Evolutionary conservation across 352 stramenopile genomes (phyloP), one percentile per base, ranked within the genome.

Genomic region (Phytophthora pisi): DNA sequence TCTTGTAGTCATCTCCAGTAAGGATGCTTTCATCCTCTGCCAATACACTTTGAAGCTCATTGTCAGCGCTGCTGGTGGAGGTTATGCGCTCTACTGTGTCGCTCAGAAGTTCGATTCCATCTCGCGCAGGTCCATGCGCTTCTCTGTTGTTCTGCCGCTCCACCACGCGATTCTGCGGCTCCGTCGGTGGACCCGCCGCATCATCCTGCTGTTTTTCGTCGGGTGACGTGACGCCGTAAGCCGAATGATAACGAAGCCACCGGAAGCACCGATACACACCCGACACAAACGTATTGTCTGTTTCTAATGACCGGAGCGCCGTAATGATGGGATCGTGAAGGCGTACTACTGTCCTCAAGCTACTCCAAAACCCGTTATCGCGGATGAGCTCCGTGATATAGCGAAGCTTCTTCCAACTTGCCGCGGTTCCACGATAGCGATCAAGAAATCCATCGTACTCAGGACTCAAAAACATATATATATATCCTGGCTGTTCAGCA

Each of bases 321-420:
- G 10, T 5, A 43, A 64, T 57, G 30, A 64, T 57, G 16, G 31
- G 57, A 42, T 64, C 34, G 11, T 57, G 11, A 0, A 57, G 4
- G 13, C 57, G 57, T 16, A 64, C 57, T 18, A 64, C 45, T 16
- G 34, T 52, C 50, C 57, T 42, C 13, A 57, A 9, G 34, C 36
- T 57, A 31, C 42, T 57, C 57, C 47, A 51, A 16, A 64, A 64
- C 6, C 13, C 57, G 11, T 64, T 13, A 23, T 64, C 46, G 4
- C 47, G 57, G 49, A 64, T 9, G 20, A 64, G 11, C 46, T 26
- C 31, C 8, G 23, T 50, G 8, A 45, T 43, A 20, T 45, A 57
- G 15, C 20, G 30, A 36, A 62, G 43, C 49, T 57, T 55, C 4
- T 49, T 64, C 0, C 31, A 34, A 16, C 8, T 46, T 57, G 34